Conservation (phyloP, 169 alveolate species). For the Miamiensis avidus region DNA sequence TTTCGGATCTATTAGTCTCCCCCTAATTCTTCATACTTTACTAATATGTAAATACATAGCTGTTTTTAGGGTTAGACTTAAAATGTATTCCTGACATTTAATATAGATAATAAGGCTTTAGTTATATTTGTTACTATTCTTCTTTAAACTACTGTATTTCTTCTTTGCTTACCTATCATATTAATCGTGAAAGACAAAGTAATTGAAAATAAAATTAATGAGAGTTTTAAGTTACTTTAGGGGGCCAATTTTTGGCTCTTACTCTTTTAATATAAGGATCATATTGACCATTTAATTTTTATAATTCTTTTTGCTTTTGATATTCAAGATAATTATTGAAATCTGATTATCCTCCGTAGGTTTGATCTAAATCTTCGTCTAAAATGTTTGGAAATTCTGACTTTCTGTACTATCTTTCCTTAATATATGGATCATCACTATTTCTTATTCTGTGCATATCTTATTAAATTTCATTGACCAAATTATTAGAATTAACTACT, state of each 20-base stretch:
- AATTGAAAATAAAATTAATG: neutral
- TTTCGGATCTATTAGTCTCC: too few relatives aligned
- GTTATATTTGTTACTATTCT: neutral
- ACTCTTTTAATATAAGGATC: neutral
- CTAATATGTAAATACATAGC: too few relatives aligned
- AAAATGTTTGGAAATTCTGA: neutral
- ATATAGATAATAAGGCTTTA: neutral
- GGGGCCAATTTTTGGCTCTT: neutral
- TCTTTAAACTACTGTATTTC: neutral
- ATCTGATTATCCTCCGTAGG: neutral
- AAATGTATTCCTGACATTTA: too few relatives aligned
- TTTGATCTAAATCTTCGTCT: neutral
- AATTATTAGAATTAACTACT: neutral
- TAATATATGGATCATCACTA: neutral
- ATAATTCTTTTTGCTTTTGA: neutral
- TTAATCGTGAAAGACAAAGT: too few relatives aligned
- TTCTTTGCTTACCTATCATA: neutral
- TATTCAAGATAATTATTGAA: neutral
- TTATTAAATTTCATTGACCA: neutral
- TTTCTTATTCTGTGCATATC: neutral
- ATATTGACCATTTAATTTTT: neutral
- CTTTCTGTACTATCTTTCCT: neutral
- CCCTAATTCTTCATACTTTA: too few relatives aligned
- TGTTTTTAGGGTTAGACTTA: too few relatives aligned
- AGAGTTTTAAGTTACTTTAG: neutral